These are phyloP conservation scores for Claviceps pusilla DNA, from an alignment of 2,329 filamentous ascomycete genomes.

Conservation along the genomic window DNA sequence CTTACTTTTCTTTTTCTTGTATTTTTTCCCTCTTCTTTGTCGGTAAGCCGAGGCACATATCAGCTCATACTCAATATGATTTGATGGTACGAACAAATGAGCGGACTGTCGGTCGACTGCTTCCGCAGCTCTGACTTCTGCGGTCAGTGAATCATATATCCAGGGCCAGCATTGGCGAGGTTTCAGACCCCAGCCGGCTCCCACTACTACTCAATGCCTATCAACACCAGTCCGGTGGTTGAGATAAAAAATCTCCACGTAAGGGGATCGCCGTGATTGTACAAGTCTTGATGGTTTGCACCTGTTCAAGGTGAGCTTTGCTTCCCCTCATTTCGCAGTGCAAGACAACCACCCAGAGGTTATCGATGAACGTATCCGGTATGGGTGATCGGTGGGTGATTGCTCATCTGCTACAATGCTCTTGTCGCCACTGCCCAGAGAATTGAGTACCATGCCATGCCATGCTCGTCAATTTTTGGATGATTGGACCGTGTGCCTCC, in stretches of 20 bases:
- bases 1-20: neutral
- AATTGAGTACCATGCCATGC: neutral
- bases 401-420: neutral
- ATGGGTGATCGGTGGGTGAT: neutral
- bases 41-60: neutral
- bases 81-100: neutral
- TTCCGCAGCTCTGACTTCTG: neutral
- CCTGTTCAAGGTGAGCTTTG: neutral
- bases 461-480: neutral
- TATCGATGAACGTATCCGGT: neutral
- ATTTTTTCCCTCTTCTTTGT: neutral
- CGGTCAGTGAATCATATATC: neutral
- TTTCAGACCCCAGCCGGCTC: neutral
- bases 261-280: neutral
- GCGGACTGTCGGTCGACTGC: neutral
- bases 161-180: neutral
- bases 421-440: neutral
- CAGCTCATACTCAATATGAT: no score
- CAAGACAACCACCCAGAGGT: neutral
- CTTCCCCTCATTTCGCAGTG: neutral
- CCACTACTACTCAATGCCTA: neutral
- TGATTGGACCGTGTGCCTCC: slow-evolving; percentile 1
- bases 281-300: neutral
- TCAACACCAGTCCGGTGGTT: no score
- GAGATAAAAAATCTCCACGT: no score